Conservation (phyloP, 176 grass and related monocot genomes). For the Oryza brachyantha region DNA sequence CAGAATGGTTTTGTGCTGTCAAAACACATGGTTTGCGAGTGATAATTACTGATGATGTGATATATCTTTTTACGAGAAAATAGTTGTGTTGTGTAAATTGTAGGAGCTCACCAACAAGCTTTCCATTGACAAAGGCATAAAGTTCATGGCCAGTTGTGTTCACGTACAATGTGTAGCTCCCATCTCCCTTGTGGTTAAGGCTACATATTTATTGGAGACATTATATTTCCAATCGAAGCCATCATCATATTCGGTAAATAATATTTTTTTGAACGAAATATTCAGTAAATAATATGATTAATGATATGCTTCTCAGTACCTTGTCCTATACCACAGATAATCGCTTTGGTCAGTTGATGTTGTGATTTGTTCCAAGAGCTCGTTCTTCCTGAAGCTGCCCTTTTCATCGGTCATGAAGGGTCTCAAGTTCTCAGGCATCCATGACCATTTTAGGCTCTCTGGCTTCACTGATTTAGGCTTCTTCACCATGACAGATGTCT, state of each 20-base stretch:
- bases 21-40: too few relatives aligned
- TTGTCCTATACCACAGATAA: slow-evolving; percentile 69
- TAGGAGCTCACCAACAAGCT: slow-evolving; percentile 17
- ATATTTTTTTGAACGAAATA: too few relatives aligned
- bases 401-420: neutral
- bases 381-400: neutral
- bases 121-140: slow-evolving; percentile 12
- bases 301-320: neutral
- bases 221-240: too few relatives aligned
- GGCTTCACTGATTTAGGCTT: slow-evolving; percentile 24
- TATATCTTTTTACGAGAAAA: too few relatives aligned
- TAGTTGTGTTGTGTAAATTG: too few relatives aligned
- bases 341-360: slow-evolving; percentile 47
- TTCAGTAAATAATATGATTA: too few relatives aligned
- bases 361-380: slow-evolving; percentile 20
- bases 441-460: slow-evolving; percentile 31
- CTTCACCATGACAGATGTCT: slow-evolving; percentile 58
- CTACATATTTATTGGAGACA: neutral
- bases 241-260: too few relatives aligned
- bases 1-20: too few relatives aligned
- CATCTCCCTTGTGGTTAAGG: neutral
- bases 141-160: slow-evolving; percentile 21
- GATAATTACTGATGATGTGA: too few relatives aligned
- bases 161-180: neutral
- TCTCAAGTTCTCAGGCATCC: slow-evolving; percentile 16